Evolutionary conservation across 2,329 filamentous ascomycete genomes (phyloP).

Genomic region (Pseudogymnoascus pannorum): DNA sequence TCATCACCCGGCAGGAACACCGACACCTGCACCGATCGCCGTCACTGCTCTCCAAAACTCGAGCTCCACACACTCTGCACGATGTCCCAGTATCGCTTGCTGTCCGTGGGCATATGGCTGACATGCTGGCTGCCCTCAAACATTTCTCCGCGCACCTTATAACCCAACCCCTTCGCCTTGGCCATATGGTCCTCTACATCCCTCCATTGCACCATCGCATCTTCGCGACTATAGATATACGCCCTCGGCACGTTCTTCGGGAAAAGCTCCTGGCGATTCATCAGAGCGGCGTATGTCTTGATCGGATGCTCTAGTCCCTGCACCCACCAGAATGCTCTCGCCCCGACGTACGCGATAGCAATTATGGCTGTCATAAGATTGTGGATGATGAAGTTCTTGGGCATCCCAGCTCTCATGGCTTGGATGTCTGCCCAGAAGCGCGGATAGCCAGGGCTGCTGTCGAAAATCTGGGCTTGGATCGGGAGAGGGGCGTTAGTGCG

Average conservation of each 20-base stretch:
- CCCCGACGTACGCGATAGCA: constrained; percentile 11
- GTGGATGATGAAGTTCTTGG: constrained; percentile 19
- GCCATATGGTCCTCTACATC: constrained; percentile 24
- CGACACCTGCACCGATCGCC: background rate
- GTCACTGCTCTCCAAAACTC: constrained; percentile 2
- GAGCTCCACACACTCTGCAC: constrained; percentile 19
- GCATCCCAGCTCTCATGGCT: constrained; percentile 21
- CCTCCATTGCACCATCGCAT: constrained; percentile 22
- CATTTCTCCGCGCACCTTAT: constrained; percentile 17
- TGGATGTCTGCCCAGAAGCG: constrained; percentile 22
- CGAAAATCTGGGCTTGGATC: constrained; percentile 34
- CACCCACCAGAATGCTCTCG: constrained; percentile 9
- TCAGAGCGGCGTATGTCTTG: constrained; percentile 11
- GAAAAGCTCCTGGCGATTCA: constrained; percentile 18
- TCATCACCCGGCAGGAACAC: background rate
- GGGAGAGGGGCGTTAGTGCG: constrained; percentile 31
- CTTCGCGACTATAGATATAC: constrained; percentile 26
- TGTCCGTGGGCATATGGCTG: constrained; percentile 21
- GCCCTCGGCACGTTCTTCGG: constrained; percentile 13
- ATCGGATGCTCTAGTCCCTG: constrained; percentile 15
- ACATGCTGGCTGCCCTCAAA: constrained; percentile 22
- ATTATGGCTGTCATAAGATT: constrained; percentile 13
- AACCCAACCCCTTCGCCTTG: constrained; percentile 21
- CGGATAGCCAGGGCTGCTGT: constrained; percentile 37
- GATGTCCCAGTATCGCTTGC: constrained; percentile 24